These are phyloP conservation scores for Priceomyces medius DNA, from an alignment of 805 yeast species.

Conservation along the genomic window DNA sequence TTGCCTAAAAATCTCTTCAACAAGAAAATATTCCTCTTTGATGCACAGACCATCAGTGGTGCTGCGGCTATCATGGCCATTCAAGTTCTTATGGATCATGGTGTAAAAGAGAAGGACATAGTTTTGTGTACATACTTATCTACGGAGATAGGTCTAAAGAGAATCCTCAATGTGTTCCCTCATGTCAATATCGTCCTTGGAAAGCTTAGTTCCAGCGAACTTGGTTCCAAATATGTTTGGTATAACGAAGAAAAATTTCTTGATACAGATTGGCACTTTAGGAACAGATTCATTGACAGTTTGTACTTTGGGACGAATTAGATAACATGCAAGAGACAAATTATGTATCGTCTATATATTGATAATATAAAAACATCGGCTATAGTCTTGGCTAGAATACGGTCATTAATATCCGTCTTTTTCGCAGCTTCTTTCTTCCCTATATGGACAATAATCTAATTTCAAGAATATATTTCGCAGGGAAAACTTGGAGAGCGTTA, in stretches of 20 bases:
- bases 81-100: slow-evolving; percentile 82
- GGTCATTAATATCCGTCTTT: neutral
- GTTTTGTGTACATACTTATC: slow-evolving; percentile 69
- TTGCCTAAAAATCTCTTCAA: slow-evolving; percentile 47
- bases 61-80: slow-evolving; percentile 95
- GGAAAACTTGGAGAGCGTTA: too few relatives aligned
- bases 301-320: slow-evolving; percentile 70
- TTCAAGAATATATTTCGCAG: too few relatives aligned
- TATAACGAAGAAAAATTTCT: slow-evolving; percentile 40
- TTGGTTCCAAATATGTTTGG: slow-evolving; percentile 1
- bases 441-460: too few relatives aligned
- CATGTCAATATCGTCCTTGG: slow-evolving; percentile 69
- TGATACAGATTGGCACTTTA: slow-evolving; percentile 58
- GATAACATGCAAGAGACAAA: neutral
- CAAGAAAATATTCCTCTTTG: slow-evolving; percentile 64
- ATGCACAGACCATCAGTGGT: slow-evolving; percentile 87
- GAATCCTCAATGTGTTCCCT: slow-evolving; percentile 75
- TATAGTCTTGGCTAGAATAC: too few relatives aligned
- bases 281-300: slow-evolving; percentile 69
- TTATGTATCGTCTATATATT: neutral
- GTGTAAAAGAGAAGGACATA: slow-evolving; percentile 59
- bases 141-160: slow-evolving; percentile 73
- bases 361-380: neutral
- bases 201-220: slow-evolving; percentile 47
- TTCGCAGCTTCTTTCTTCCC: neutral